Evolutionary conservation across 2,329 filamentous ascomycete species (phyloP), one percentile per base, ranked within the genome.

Genomic region (Didymella arachidicola): DNA sequence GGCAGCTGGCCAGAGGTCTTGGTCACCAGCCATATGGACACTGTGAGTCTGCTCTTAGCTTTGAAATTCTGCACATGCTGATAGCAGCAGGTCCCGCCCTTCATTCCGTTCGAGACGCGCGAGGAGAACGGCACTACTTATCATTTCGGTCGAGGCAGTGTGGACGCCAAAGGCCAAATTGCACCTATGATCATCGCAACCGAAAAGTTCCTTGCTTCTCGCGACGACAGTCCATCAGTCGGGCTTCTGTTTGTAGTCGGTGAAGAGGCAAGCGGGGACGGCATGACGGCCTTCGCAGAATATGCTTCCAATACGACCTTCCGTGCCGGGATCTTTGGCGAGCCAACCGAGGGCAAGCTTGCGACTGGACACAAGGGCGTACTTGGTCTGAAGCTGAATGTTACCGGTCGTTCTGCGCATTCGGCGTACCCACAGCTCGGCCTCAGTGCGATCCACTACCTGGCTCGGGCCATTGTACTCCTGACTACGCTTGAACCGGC

Each of bases 371-470:
- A 97, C 83, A 97, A 98, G 80, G 94, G 94, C 29, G 88, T 86
- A 51, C 75, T 92, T 2, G 83, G 83, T 39, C 88, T 92, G 70
- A 79, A 82, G 1, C 71, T 97, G 59, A 79, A 80, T 14, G 90
- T 90, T 0, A 82, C 83, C 30, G 94, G 94, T 19, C 87, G 87
- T 61, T 89, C 88, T 0, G 91, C 90, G 0, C 94, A 98, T 78
- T 93, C 89, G 14, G 94, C 93, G 2, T 97, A 98, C 73, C 94
- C 94, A 0, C 92, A 90, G 87, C 82, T 96, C 7, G 93, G 93
- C 3, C 86, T 88, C 70, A 94, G 88, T 64, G 94, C 94, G 2
- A 93, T 92, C 71, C 90, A 92, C 60, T 83, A 92, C 57, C 82
- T 97, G 59, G 82, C 95, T 38, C 85, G 87, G 8, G 91, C 88